Conservation (phyloP, 176 grass and related monocot species). For the Tillandsia fasciculata region DNA sequence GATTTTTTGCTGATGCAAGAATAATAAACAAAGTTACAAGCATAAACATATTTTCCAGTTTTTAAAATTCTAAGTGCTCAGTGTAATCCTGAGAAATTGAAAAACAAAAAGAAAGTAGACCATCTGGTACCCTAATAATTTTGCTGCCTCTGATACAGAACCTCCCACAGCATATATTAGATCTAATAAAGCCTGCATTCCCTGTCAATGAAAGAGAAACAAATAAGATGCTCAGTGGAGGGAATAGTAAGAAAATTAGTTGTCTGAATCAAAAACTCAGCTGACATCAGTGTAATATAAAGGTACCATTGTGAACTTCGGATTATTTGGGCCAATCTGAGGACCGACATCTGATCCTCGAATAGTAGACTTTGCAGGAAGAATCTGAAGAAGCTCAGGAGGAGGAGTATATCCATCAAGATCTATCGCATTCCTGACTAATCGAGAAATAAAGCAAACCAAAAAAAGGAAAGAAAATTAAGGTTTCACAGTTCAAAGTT, state of each 20-base stretch:
- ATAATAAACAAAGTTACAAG: background rate
- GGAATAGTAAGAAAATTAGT: constrained; percentile 8
- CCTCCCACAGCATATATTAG: constrained; percentile 80
- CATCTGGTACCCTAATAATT: constrained; percentile 67
- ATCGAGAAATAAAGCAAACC: constrained; percentile 1
- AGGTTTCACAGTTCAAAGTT: background rate
- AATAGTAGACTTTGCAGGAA: constrained; percentile 75
- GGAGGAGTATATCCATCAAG: constrained; percentile 70
- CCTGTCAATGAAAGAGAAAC: constrained; percentile 33
- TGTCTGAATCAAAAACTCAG: background rate
- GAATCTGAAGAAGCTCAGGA: constrained; percentile 79
- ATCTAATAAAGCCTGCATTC: constrained; percentile 96
- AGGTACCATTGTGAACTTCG: constrained; percentile 66
- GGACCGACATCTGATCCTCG: constrained; percentile 60
- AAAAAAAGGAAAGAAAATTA: background rate
- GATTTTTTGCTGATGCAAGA: background rate
- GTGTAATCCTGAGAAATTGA: background rate
- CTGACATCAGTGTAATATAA: constrained; percentile 3
- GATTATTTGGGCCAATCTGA: constrained; percentile 86
- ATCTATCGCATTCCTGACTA: constrained; percentile 81
- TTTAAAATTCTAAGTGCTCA: background rate
- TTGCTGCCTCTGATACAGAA: constrained; percentile 73
- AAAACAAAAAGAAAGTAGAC: background rate
- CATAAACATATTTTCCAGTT: background rate
- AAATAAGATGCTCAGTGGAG: background rate